Conservation (phyloP, 257 asterid genomes). For the Avicennia marina region DNA sequence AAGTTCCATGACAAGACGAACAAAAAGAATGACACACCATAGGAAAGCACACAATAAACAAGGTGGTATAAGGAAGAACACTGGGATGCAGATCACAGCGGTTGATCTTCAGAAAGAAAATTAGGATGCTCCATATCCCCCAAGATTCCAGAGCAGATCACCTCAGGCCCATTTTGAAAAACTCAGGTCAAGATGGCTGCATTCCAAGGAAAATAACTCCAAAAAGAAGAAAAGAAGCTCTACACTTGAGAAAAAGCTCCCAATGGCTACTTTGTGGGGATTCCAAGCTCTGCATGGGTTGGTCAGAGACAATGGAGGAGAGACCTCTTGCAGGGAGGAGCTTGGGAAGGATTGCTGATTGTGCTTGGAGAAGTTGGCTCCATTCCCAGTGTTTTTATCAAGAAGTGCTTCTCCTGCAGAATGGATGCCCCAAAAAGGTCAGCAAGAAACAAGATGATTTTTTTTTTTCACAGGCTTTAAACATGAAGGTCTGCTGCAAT, state of each 20-base stretch:
- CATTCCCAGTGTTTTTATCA: conserved; percentile 88
- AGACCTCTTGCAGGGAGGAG: conserved; percentile 95
- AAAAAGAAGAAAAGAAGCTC: conserved; percentile 33
- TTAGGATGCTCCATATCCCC: conserved; percentile 65
- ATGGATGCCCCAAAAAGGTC: conserved; percentile 3
- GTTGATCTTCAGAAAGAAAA: conserved; percentile 43
- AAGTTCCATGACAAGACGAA: conserved; percentile 44
- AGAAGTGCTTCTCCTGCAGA: conserved; percentile 94
- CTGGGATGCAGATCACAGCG: conserved; percentile 49
- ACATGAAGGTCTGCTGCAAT: no score
- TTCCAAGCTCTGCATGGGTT: conserved; percentile 28
- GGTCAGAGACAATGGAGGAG: conserved; percentile 90
- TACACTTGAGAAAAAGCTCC: conserved; percentile 31
- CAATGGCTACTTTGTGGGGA: conserved; percentile 22
- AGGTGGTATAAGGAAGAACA: conserved; percentile 29
- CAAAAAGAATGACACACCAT: conserved; percentile 52
- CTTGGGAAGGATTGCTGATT: conserved; percentile 50
- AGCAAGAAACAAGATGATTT: not conserved
- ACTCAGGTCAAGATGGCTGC: conserved; percentile 68
- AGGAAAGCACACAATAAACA: conserved; percentile 37
- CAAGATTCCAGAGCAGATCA: conserved; percentile 67
- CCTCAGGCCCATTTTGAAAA: conserved; percentile 55
- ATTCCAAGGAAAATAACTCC: conserved; percentile 44
- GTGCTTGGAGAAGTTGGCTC: conserved; percentile 52
- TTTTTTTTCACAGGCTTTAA: no score